Conservation (phyloP, 2,329 filamentous ascomycete genomes). For the Apiospora koreana region DNA sequence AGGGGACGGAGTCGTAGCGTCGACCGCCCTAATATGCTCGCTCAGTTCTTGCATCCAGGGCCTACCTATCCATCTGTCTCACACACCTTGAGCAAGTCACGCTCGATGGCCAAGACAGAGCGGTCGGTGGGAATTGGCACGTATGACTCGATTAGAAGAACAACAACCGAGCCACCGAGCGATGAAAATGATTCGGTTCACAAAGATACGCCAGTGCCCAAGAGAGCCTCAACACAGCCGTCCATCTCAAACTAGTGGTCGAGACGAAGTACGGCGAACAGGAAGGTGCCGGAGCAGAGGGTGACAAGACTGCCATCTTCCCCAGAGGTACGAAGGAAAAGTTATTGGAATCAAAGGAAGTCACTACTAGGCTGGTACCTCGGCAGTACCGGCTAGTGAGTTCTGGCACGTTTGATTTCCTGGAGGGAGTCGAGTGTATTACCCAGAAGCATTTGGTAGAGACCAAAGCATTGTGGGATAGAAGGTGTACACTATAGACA, state of each 20-base stretch:
- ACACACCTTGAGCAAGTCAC: conserved; percentile 5
- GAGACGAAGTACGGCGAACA: conserved; percentile 15
- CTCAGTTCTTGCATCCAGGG: conserved; percentile 31
- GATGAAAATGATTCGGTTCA: conserved; percentile 19
- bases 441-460: neutral
- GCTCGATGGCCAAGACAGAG: conserved; percentile 24
- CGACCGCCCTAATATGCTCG: conserved; percentile 28
- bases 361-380: neutral
- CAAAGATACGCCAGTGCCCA: conserved; percentile 14
- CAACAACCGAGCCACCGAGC: conserved; percentile 15
- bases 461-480: neutral
- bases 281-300: neutral
- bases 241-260: conserved; percentile 24
- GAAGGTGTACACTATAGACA: conserved; percentile 1
- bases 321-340: neutral
- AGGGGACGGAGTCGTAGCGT: conserved; percentile 30
- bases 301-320: neutral
- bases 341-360: neutral
- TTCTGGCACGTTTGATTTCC: neutral
- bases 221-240: conserved; percentile 27
- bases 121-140: conserved; percentile 16
- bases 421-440: neutral
- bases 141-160: conserved; percentile 25
- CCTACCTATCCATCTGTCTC: conserved; percentile 21
- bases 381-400: neutral